Percentiles rank a stretch among this genome's conserved stretches.
These are phyloP conservation scores for Vaccinium corymbosum DNA, from an alignment of 148 eudicot genomes.

Conservation along the genomic window DNA sequence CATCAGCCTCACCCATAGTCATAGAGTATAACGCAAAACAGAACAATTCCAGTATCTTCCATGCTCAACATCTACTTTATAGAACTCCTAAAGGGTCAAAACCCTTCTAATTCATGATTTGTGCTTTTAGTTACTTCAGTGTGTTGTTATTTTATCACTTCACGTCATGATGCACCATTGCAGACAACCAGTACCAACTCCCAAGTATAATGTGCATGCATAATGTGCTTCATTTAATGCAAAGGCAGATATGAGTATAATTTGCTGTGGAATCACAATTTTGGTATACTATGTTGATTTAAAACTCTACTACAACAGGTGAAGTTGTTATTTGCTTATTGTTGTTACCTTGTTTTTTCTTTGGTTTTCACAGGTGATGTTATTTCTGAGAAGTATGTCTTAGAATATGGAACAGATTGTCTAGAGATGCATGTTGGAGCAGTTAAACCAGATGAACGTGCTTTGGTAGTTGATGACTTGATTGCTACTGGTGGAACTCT, in stretches of 20 bases:
- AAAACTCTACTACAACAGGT: background rate
- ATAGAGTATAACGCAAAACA: background rate
- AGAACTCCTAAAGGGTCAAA: background rate
- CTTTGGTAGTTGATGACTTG: slow-evolving; percentile 85
- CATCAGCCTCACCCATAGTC: background rate
- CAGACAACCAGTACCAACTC: no score
- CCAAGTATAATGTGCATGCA: background rate
- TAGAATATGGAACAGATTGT: slow-evolving; percentile 89
- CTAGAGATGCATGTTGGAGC: slow-evolving; percentile 96
- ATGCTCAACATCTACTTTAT: background rate
- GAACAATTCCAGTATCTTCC: background rate
- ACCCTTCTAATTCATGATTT: background rate
- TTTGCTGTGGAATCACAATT: background rate
- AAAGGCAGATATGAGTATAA: no score
- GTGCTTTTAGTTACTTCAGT: background rate
- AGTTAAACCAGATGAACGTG: slow-evolving; percentile 70
- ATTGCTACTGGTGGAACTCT: slow-evolving; percentile 95
- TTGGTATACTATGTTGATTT: background rate
- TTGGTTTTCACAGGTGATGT: slow-evolving; percentile 56
- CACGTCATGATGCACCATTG: background rate
- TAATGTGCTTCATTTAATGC: background rate
- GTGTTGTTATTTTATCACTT: background rate
- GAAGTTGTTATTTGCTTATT: background rate
- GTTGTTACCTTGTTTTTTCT: background rate
- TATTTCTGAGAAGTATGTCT: slow-evolving; percentile 61